phyloP scores from a whole-genome alignment of 2,329 filamentous ascomycete species.

The Orbilia javanica region DNA sequence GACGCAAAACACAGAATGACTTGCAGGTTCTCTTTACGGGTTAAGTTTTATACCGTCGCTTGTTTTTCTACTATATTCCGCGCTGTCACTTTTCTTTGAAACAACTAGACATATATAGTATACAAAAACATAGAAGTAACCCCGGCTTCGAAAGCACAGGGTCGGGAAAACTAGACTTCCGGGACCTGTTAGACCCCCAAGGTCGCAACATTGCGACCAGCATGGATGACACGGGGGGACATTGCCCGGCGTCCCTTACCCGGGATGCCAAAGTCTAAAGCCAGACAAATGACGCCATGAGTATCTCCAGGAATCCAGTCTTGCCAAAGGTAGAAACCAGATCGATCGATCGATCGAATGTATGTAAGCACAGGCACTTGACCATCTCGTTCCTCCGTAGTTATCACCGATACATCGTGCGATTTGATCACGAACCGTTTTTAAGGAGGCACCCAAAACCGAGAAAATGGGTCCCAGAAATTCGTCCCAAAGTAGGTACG shows the following conservation, averaged over 20 bases:
- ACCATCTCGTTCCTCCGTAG: not conserved
- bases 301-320: slow-evolving; percentile 9
- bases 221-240: not conserved
- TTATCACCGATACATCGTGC: not conserved
- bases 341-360: not conserved
- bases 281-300: slow-evolving; percentile 11
- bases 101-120: not conserved
- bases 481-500: not conserved
- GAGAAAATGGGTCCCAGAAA: not conserved
- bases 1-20: not conserved
- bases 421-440: not conserved
- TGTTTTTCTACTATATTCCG: no score
- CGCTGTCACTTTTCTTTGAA: not conserved
- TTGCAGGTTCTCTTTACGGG: not conserved
- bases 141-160: slow-evolving; percentile 27
- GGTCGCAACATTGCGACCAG: not conserved
- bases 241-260: not conserved
- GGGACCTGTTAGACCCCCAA: not conserved
- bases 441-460: not conserved
- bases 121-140: not conserved
- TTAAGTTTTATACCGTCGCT: not conserved
- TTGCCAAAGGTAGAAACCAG: not conserved
- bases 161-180: not conserved
- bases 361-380: not conserved
- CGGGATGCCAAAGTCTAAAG: not conserved